phyloP scores from a whole-genome alignment of 1,284 basidiomycete genomes.

The Pyrrhoderma noxium region DNA sequence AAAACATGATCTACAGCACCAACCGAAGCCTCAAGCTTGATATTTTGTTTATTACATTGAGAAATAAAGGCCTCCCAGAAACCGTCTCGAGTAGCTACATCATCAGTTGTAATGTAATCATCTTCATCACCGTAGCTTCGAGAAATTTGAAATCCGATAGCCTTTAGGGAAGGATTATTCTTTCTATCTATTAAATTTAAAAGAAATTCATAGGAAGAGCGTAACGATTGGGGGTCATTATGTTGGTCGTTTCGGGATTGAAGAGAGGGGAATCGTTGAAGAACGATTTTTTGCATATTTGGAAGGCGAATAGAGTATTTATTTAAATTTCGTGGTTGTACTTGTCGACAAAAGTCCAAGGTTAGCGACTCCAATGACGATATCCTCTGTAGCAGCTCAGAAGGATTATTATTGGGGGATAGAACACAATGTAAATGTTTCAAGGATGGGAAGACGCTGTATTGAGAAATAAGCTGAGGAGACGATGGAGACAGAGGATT shows the following conservation, averaged over 20 bases:
- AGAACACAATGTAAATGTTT: neutral
- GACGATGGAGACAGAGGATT: neutral
- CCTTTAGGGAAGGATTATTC: constrained; percentile 3
- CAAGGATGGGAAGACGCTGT: neutral
- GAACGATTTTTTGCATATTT: neutral
- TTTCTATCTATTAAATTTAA: constrained; percentile 1
- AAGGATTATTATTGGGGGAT: neutral
- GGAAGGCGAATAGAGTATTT: constrained; percentile 1
- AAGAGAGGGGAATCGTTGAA: constrained; percentile 1
- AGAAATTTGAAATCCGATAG: constrained; percentile 13
- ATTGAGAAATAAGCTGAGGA: neutral
- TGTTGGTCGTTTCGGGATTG: neutral
- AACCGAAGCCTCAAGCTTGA: constrained; percentile 12
- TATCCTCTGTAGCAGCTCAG: neutral
- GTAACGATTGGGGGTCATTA: neutral
- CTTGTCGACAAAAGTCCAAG: constrained; percentile 1
- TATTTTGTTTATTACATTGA: neutral
- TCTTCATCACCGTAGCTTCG: constrained; percentile 6
- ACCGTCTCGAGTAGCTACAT: neutral
- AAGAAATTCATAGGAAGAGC: constrained; percentile 6
- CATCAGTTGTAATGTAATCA: neutral
- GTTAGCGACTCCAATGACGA: neutral
- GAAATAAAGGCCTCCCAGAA: constrained; percentile 10
- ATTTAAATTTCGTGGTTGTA: neutral
- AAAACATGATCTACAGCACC: constrained; percentile 11